Base-by-base conservation (phyloP, 1,139 yeast genomes). In the Candida anutae region DNA sequence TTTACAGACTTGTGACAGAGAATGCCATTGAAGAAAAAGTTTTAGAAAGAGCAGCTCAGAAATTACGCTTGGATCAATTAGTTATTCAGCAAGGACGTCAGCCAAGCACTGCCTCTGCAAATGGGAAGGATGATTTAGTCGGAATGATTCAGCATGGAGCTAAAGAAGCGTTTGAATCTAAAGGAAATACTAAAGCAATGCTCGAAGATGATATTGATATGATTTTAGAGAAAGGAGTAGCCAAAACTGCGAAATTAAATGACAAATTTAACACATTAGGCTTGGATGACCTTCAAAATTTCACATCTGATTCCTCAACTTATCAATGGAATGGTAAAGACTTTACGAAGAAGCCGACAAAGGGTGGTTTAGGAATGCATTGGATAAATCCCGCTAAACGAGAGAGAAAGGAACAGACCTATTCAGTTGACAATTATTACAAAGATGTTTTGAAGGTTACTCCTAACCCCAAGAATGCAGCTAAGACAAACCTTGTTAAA, bases 61-160 rank as follows among this genome's bases (percentile, higher is more conserved):
- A 90, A 46, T 62, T 90, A 38, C 67, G 96, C 38, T 65, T 90
- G 33, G 98, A 90, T 54, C 97, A 90, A 52, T 70, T 90, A 46
- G 98, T 90, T 32, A 90, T 90, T 41, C 98, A 90, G 53, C 96
- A 90, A 50, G 95, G 95, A 9, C 69, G 95, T 37, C 65, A 75
- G 16, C 58, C 59, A 17, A 40, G 48, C 5, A 53, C 63, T 17
- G 55, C 50, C 23, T 65, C 69, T 31, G 77, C 74, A n/a, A 74
- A 68, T 35, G 59, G 76, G 6, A 84, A 85, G 46, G 95, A 85
- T 43, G 97, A 90, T 45, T 69, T 90, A 42, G 66, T 90, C 13
- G 82, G 81, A 25, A 90, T 90, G 97, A 90, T 90, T 53, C 96
- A 90, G 50, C 95, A 84, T 50, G 98, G 98, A 39, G 98, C 97